Conservation (phyloP, 2,329 filamentous ascomycete species). For the Colletotrichum lindemuthianum region DNA sequence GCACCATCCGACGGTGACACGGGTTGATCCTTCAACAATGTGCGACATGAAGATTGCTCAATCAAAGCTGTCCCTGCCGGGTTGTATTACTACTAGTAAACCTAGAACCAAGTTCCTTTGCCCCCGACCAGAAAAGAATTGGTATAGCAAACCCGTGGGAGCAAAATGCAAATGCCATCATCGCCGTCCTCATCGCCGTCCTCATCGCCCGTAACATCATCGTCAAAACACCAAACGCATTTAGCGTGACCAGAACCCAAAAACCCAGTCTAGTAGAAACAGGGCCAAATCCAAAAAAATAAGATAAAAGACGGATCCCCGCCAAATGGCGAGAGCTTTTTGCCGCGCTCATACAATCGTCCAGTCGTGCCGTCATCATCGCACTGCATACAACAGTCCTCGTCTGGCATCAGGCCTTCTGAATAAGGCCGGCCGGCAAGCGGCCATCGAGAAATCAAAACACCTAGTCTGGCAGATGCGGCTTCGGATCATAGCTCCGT, state of each 20-base stretch:
- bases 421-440: slow-evolving; percentile 22
- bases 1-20: neutral
- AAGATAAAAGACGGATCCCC: neutral
- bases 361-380: slow-evolving; percentile 38
- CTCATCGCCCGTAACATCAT: slow-evolving; percentile 22
- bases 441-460: slow-evolving; percentile 28
- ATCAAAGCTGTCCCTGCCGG: slow-evolving; percentile 22
- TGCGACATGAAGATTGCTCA: too few species aligned
- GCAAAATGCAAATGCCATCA: slow-evolving; percentile 32
- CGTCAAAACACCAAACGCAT: slow-evolving; percentile 22
- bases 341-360: slow-evolving; percentile 37
- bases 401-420: slow-evolving; percentile 29
- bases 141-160: slow-evolving; percentile 32
- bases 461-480: slow-evolving; percentile 31
- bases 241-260: slow-evolving; percentile 13
- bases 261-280: slow-evolving; percentile 28
- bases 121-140: slow-evolving; percentile 26
- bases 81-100: slow-evolving; percentile 35
- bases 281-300: slow-evolving; percentile 22
- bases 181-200: slow-evolving; percentile 24
- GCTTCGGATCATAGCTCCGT: slow-evolving; percentile 10
- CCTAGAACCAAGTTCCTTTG: slow-evolving; percentile 32
- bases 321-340: slow-evolving; percentile 25
- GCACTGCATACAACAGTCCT: slow-evolving; percentile 32
- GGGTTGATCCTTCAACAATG: too few species aligned